Evolutionary conservation across 2,329 filamentous ascomycete species (phyloP).

Genomic region (Fusarium sp.): DNA sequence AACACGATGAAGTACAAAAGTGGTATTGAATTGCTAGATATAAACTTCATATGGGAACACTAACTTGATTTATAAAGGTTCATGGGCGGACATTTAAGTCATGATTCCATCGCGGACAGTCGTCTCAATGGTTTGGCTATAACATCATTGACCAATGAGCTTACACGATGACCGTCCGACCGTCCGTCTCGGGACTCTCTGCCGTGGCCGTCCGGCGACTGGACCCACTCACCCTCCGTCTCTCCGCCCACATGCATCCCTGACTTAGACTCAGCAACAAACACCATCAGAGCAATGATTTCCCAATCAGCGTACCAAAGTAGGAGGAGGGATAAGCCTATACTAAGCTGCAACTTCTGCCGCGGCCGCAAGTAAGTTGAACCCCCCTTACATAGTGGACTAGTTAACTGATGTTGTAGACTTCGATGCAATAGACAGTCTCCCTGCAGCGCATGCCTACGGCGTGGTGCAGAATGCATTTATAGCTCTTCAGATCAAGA

Average conservation of each 20-base stretch:
- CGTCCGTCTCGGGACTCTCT: not conserved
- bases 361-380: not conserved
- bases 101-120: not conserved
- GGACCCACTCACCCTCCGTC: not conserved
- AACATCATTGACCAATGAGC: conserved; percentile 18
- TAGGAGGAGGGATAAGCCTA: not conserved
- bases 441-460: conserved; percentile 13
- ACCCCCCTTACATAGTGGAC: not conserved
- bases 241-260: not conserved
- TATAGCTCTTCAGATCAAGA: conserved; percentile 28
- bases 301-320: not conserved
- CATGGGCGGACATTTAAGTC: not conserved
- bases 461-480: conserved; percentile 7
- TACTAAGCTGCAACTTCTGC: not conserved
- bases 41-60: not conserved
- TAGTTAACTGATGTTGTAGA: not conserved
- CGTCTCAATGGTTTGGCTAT: not conserved
- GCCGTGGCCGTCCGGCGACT: not conserved
- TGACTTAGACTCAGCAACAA: not conserved
- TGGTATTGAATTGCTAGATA: not conserved
- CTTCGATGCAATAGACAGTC: conserved; percentile 25
- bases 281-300: not conserved
- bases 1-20: not conserved
- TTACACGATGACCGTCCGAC: conserved; percentile 23
- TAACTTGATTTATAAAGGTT: not conserved